Percentiles rank a stretch among this genome's conserved stretches.
phyloP scores from a whole-genome alignment of 306 rosid species.

The Quercus wislizeni region DNA sequence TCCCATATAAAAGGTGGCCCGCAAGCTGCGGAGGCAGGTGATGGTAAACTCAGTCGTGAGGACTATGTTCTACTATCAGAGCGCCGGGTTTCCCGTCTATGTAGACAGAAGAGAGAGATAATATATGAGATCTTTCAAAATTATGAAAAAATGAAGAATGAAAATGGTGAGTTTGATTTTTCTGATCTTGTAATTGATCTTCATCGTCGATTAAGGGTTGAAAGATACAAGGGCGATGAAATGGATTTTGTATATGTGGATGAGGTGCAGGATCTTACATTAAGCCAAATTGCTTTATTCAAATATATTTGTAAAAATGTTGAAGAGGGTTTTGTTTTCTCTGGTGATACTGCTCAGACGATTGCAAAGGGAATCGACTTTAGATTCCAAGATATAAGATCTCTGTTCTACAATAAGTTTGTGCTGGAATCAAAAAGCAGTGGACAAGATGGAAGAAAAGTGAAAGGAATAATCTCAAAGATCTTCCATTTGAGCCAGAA shows the following conservation, averaged over 20 bases:
- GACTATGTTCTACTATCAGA: conserved; percentile 45
- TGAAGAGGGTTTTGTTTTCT: conserved; percentile 82
- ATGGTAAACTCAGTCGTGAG: conserved; percentile 46
- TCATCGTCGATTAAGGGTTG: conserved; percentile 42
- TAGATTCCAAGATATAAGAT: conserved; percentile 62
- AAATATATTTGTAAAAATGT: conserved; percentile 64
- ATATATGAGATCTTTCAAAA: conserved; percentile 53
- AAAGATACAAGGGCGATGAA: conserved; percentile 46
- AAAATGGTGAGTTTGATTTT: conserved; percentile 68
- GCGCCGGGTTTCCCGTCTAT: conserved; percentile 43
- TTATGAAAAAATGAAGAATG: conserved; percentile 65
- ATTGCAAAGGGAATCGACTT: conserved; percentile 83
- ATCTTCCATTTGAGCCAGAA: conserved; percentile 52
- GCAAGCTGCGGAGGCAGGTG: conserved; percentile 27
- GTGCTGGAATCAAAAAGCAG: conserved; percentile 34
- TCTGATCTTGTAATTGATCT: conserved; percentile 71
- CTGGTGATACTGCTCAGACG: conserved; percentile 84
- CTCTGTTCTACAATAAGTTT: conserved; percentile 60
- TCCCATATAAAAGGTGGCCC: conserved; percentile 72
- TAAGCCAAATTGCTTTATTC: conserved; percentile 75
- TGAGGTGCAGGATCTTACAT: conserved; percentile 82
- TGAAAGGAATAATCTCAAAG: conserved; percentile 44
- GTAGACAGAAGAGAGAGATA: conserved; percentile 38
- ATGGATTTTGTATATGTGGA: conserved; percentile 69
- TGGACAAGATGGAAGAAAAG: conserved; percentile 25